Evolutionary conservation across 371 early-diverging fungal species (phyloP).

Genomic region (Dichotomocladium elegans): DNA sequence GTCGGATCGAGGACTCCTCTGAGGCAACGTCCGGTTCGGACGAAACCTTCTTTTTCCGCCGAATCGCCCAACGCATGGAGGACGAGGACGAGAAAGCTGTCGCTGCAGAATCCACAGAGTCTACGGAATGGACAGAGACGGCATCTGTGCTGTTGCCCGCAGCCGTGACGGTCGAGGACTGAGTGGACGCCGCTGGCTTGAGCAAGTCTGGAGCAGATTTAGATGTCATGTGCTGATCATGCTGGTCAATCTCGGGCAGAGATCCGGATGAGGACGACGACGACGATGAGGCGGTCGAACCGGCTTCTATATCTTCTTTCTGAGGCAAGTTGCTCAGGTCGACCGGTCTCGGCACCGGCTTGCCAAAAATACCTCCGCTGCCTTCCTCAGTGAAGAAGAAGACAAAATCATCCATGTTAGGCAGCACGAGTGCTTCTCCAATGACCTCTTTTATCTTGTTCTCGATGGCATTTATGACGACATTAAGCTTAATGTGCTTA

Average conservation of each 20-base stretch:
- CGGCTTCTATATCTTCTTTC: neutral
- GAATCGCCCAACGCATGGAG: conserved; percentile 9
- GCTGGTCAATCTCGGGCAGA: neutral
- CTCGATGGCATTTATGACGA: conserved; percentile 81
- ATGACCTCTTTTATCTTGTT: conserved; percentile 78
- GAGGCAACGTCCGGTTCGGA: conserved; percentile 1
- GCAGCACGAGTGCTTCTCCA: conserved; percentile 75
- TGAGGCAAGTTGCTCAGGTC: neutral
- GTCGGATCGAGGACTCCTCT: neutral
- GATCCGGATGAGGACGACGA: conserved; percentile 1
- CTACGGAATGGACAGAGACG: neutral
- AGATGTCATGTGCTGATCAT: neutral
- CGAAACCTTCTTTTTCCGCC: conserved; percentile 5
- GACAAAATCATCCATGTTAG: conserved; percentile 87
- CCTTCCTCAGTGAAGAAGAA: conserved; percentile 70
- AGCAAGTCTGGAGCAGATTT: conserved; percentile 7
- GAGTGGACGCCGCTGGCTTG: neutral
- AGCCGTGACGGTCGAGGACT: neutral
- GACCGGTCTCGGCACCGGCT: conserved; percentile 10
- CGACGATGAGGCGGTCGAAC: neutral
- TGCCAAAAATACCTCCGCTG: conserved; percentile 61
- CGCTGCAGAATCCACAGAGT: conserved; percentile 5
- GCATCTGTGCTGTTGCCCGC: neutral
- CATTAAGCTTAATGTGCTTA: conserved; percentile 70
- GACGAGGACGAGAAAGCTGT: neutral